Conservation (phyloP, 306 rosid genomes). For the Prunus mongolica region DNA sequence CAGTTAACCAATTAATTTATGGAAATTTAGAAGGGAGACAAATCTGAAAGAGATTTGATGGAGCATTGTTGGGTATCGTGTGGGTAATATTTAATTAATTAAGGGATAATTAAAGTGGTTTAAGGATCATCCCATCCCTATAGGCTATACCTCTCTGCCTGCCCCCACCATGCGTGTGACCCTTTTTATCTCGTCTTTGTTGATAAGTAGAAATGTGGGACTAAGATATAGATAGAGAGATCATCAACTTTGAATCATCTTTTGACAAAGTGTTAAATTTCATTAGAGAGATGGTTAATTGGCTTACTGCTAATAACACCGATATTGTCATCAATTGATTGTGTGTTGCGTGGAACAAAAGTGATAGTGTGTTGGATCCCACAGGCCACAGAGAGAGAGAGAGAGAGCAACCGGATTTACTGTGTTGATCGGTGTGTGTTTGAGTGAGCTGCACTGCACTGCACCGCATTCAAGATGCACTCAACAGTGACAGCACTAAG, state of each 20-base stretch:
- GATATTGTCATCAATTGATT: too few relatives aligned
- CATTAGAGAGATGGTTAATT: too few relatives aligned
- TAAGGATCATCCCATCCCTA: neutral
- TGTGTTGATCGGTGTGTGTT: too few relatives aligned
- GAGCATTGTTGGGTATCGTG: neutral
- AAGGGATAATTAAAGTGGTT: neutral
- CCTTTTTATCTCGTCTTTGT: neutral
- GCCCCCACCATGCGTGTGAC: neutral
- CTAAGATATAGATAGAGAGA: neutral
- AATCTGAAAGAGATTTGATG: neutral
- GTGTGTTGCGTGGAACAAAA: too few relatives aligned
- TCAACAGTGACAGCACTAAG: too few relatives aligned
- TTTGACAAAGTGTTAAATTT: neutral
- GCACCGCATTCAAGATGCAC: too few relatives aligned
- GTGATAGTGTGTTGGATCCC: too few relatives aligned
- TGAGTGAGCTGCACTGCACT: too few relatives aligned
- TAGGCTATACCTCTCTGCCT: neutral
- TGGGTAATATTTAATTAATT: neutral
- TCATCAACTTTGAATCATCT: neutral
- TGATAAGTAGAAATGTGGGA: neutral
- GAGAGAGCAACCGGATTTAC: too few relatives aligned
- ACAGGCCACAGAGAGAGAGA: too few relatives aligned
- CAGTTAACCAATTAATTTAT: too few relatives aligned
- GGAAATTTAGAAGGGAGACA: neutral
- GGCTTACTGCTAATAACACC: accelerated